Conservation (phyloP, 768 basidiomycete species). For the Pleurotus giganteus region DNA sequence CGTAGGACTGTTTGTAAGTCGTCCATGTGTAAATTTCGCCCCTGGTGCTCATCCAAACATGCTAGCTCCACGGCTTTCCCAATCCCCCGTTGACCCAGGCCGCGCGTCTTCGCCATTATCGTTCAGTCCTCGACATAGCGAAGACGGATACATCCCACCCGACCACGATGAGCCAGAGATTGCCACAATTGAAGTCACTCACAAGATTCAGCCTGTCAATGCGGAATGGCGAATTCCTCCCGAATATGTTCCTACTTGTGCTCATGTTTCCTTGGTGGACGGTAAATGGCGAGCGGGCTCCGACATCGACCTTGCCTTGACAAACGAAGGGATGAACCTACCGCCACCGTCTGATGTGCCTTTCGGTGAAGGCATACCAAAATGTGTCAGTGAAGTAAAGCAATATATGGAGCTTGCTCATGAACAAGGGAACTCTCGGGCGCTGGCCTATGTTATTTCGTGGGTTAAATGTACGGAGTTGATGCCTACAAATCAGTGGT, state of each 20-base stretch:
- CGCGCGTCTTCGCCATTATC: too few species aligned
- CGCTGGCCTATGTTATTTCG: background rate
- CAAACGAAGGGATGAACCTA: background rate
- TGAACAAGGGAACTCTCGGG: background rate
- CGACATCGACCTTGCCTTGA: background rate
- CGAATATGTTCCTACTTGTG: background rate
- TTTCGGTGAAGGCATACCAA: background rate
- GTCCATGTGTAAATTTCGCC: too few species aligned
- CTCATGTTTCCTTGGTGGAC: background rate
- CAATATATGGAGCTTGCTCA: background rate
- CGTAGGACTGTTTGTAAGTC: too few species aligned
- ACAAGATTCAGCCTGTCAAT: background rate
- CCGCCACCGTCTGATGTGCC: background rate
- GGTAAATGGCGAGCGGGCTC: background rate
- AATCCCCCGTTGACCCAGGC: too few species aligned
- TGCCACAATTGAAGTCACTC: too few species aligned
- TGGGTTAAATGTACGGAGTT: background rate
- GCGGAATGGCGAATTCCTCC: background rate
- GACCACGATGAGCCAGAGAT: background rate
- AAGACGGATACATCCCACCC: background rate
- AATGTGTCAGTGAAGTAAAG: background rate
- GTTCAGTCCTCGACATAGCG: background rate
- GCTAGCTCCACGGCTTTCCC: too few species aligned
- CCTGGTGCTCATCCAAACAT: too few species aligned
- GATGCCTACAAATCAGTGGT: background rate